Conservation (phyloP, 176 grass and related monocot genomes). For the Rhynchospora breviuscula region DNA sequence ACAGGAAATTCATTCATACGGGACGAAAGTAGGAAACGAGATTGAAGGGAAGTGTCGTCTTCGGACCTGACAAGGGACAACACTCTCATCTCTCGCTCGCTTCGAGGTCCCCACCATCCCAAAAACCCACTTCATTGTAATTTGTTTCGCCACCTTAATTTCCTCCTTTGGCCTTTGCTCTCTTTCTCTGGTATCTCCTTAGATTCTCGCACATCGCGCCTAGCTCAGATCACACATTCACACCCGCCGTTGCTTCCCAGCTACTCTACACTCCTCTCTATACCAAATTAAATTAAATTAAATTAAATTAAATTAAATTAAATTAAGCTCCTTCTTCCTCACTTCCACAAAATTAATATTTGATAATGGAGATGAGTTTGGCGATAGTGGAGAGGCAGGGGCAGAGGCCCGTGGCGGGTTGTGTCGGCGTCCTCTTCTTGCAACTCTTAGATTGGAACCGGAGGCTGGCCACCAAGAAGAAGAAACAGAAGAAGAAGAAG, state of each 20-base stretch:
- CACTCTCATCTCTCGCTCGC: background rate
- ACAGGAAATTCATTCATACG: background rate
- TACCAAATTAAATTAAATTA: too few species aligned
- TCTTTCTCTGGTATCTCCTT: conserved; percentile 7
- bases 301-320: too few species aligned
- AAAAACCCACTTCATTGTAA: conserved; percentile 18
- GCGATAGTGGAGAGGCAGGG: conserved; percentile 73
- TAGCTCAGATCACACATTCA: conserved; percentile 14
- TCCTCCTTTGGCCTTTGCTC: too few species aligned
- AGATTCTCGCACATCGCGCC: conserved; percentile 42
- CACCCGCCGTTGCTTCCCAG: conserved; percentile 47
- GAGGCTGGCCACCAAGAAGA: conserved; percentile 49
- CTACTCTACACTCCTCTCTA: conserved; percentile 27
- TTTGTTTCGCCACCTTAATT: conserved; percentile 23
- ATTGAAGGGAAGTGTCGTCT: background rate
- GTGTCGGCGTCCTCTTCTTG: conserved; percentile 66
- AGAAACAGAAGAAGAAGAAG: conserved; percentile 32
- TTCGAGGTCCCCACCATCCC: background rate
- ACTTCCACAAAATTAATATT: background rate
- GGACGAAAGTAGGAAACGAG: background rate
- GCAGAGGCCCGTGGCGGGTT: conserved; percentile 31
- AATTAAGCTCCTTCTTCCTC: background rate
- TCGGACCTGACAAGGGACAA: background rate
- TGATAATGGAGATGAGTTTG: conserved; percentile 58
- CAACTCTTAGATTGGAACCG: conserved; percentile 89